Conservation (phyloP, 2,329 filamentous ascomycete genomes). For the Fusarium transvaalense region DNA sequence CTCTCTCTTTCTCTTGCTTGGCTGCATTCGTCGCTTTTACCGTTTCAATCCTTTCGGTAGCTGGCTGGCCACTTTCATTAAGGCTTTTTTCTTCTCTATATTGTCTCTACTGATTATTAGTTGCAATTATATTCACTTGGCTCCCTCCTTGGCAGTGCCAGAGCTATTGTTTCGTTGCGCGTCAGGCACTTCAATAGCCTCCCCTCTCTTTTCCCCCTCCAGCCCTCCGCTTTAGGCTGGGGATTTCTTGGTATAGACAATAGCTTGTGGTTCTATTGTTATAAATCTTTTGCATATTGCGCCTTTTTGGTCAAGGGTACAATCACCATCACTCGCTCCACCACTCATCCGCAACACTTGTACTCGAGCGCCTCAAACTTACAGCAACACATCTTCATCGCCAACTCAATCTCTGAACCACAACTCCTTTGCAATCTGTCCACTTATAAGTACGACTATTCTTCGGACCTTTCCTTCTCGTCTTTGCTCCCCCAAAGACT, state of each 20-base stretch:
- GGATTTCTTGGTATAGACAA: conserved; percentile 34
- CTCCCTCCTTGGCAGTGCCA: conserved; percentile 39
- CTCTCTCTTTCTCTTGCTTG: conserved; percentile 19
- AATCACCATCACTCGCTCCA: not conserved
- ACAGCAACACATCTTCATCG: conserved; percentile 24
- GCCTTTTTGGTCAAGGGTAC: not conserved
- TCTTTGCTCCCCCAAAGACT: conserved; percentile 8
- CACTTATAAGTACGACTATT: not conserved
- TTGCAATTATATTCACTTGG: conserved; percentile 26
- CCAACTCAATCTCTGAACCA: not conserved
- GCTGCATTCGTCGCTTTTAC: conserved; percentile 36
- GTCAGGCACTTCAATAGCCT: conserved; percentile 24
- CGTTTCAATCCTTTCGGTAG: conserved; percentile 54
- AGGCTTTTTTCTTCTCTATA: conserved; percentile 1
- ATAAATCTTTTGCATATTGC: conserved; percentile 18
- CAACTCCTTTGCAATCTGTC: not conserved
- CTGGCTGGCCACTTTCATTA: conserved; percentile 45
- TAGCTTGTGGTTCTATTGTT: conserved; percentile 34
- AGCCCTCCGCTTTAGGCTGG: conserved; percentile 32
- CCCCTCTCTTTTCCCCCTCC: conserved; percentile 9
- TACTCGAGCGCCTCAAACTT: not conserved
- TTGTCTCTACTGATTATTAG: conserved; percentile 35
- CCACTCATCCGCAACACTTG: not conserved
- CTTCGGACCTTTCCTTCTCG: not conserved
- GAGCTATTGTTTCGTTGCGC: conserved; percentile 19